A percentile compares a stretch with the other conserved stretches of the same genome.
Conservation (phyloP, 2,329 filamentous ascomycete species). For the Corniculantispora saksenae region DNA sequence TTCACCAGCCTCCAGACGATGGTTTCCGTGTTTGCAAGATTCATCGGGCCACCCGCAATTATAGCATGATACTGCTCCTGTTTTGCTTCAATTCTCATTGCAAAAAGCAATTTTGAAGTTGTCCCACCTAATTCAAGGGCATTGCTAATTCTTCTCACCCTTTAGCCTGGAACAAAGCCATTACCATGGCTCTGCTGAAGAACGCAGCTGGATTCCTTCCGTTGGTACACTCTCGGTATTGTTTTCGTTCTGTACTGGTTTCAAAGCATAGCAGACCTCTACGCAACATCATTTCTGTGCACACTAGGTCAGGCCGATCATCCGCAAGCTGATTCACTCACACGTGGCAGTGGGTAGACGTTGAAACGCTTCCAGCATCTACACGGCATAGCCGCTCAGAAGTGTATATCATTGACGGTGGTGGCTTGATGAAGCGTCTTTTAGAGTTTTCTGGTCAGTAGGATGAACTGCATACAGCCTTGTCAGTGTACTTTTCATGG, state of each 20-base stretch:
- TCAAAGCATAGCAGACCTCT: too few relatives aligned
- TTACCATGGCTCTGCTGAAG: too few relatives aligned
- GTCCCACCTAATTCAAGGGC: too few relatives aligned
- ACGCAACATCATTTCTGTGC: background rate
- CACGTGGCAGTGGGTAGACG: conserved; percentile 6
- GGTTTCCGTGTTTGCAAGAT: background rate
- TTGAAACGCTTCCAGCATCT: background rate
- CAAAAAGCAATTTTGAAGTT: too few relatives aligned
- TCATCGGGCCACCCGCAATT: background rate
- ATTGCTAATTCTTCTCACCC: too few relatives aligned
- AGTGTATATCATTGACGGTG: conserved; percentile 1
- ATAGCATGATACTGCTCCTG: background rate
- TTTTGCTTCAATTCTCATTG: background rate
- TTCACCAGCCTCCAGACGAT: conserved; percentile 1
- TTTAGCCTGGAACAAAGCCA: too few relatives aligned
- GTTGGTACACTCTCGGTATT: too few relatives aligned
- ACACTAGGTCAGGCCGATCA: too few relatives aligned
- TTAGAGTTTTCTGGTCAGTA: background rate
- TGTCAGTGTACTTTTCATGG: background rate
- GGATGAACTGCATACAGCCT: background rate
- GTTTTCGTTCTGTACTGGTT: too few relatives aligned
- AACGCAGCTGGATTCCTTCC: too few relatives aligned
- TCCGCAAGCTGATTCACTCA: background rate
- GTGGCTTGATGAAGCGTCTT: background rate
- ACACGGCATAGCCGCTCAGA: background rate